Evolutionary conservation across 2,329 filamentous ascomycete genomes (phyloP).

Genomic region (Stagonosporopsis tanaceti): DNA sequence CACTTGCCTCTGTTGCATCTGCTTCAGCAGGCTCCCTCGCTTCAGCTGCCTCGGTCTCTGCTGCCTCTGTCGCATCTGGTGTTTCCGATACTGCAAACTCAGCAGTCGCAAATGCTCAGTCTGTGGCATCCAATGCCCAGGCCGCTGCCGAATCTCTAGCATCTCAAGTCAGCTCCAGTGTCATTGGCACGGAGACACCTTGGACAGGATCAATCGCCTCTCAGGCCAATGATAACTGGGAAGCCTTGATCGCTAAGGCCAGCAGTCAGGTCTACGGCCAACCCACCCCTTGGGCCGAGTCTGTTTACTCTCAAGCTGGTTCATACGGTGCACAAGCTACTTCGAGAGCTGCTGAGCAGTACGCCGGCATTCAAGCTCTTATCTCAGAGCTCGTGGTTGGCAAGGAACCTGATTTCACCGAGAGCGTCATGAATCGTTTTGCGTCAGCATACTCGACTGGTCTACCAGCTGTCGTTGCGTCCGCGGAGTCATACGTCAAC

Average conservation of each 20-base stretch:
- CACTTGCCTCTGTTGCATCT: constrained; percentile 49
- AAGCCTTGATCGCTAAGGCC: constrained; percentile 68
- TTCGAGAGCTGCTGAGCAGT: constrained; percentile 68
- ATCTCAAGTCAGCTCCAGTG: constrained; percentile 56
- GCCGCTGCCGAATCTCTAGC: constrained; percentile 56
- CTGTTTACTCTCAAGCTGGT: constrained; percentile 61
- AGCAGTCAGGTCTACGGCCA: constrained; percentile 75
- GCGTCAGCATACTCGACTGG: constrained; percentile 76
- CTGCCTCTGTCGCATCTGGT: constrained; percentile 60
- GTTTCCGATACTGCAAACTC: constrained; percentile 45
- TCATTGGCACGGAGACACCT: constrained; percentile 58
- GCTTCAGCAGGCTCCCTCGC: constrained; percentile 50
- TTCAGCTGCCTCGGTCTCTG: constrained; percentile 55
- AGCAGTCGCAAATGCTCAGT: constrained; percentile 52
- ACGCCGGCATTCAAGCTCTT: constrained; percentile 73
- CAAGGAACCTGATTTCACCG: constrained; percentile 81
- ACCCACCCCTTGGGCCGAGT: constrained; percentile 61
- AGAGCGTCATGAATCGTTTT: constrained; percentile 78
- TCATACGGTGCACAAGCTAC: constrained; percentile 70
- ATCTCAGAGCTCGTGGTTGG: constrained; percentile 79
- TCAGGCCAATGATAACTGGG: constrained; percentile 69
- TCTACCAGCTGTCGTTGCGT: constrained; percentile 62
- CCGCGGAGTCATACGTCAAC: constrained; percentile 62
- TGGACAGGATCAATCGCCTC: constrained; percentile 63
- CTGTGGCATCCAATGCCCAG: constrained; percentile 56